These are phyloP conservation scores for Lentinula lateritia DNA, from an alignment of 768 basidiomycete genomes.

Conservation along the genomic window DNA sequence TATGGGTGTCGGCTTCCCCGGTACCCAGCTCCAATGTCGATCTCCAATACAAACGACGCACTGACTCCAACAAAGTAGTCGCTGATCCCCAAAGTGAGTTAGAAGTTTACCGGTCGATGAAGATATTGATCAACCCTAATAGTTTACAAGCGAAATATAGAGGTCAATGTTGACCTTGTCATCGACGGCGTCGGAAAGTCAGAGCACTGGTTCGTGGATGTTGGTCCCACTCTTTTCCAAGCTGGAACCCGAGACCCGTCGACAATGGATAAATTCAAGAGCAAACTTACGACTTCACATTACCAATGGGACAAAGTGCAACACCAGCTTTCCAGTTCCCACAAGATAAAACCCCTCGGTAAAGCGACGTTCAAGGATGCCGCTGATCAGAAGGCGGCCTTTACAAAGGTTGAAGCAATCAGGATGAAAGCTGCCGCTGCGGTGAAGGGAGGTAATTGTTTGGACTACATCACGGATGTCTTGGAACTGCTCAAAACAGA, in stretches of 20 bases:
- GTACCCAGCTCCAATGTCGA: not conserved
- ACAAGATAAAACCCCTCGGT: not conserved
- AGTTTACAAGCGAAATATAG: not conserved
- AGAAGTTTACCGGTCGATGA: not conserved
- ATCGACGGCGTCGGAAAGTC: not conserved
- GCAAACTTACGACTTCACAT: not conserved
- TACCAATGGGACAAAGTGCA: not conserved
- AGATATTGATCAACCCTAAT: not conserved
- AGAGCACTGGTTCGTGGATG: not conserved
- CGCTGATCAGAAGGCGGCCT: not conserved
- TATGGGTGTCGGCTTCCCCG: not conserved
- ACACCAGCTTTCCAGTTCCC: not conserved
- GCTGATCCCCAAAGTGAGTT: not conserved
- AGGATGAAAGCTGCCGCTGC: not conserved
- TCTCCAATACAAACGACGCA: not conserved
- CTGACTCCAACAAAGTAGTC: not conserved
- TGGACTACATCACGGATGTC: not conserved
- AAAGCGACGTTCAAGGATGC: not conserved
- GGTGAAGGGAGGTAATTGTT: not conserved
- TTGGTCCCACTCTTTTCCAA: not conserved
- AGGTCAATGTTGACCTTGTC: not conserved
- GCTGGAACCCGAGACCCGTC: not conserved
- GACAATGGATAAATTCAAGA: not conserved
- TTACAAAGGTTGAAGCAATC: not conserved
- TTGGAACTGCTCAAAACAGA: not conserved